Evolutionary conservation across 2,329 filamentous ascomycete species (phyloP).

Genomic region (Coniosporium tulheliwenetii): DNA sequence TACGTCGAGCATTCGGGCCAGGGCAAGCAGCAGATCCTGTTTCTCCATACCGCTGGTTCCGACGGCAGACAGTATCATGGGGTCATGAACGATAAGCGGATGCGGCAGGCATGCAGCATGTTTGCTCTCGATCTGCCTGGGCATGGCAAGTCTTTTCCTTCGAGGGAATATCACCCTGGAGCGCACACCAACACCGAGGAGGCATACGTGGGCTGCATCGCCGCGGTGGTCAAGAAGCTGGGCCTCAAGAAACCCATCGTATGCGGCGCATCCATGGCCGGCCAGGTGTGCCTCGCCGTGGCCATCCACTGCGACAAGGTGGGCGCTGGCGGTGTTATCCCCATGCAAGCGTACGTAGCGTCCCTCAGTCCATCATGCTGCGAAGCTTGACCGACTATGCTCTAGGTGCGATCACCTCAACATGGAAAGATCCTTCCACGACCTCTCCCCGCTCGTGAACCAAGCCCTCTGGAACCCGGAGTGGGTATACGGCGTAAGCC

Average conservation of each 20-base stretch:
- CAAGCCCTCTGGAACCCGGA: too few species aligned
- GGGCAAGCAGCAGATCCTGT: conserved; percentile 28
- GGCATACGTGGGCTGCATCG: conserved; percentile 29
- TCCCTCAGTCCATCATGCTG: too few species aligned
- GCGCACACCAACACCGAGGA: conserved; percentile 34
- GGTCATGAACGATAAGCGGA: conserved; percentile 32
- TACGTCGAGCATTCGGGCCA: conserved; percentile 33
- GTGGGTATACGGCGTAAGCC: too few species aligned
- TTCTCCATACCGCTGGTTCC: conserved; percentile 22
- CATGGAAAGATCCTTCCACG: too few species aligned
- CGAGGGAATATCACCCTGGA: conserved; percentile 22
- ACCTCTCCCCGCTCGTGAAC: too few species aligned
- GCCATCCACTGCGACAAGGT: conserved; percentile 31
- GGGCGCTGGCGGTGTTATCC: conserved; percentile 29
- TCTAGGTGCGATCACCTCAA: too few species aligned
- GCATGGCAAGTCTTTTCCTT: conserved; percentile 32
- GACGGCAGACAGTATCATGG: conserved; percentile 35
- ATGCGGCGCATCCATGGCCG: conserved; percentile 35
- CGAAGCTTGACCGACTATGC: too few species aligned
- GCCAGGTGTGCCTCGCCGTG: conserved; percentile 32
- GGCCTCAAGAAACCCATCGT: conserved; percentile 30
- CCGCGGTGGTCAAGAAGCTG: conserved; percentile 27
- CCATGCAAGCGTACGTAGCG: conserved; percentile 24
- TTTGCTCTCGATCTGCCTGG: conserved; percentile 34
- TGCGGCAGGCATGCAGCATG: conserved; percentile 33